Conservation (phyloP, 177 flowering plant species). For the Vitis hybrid region DNA sequence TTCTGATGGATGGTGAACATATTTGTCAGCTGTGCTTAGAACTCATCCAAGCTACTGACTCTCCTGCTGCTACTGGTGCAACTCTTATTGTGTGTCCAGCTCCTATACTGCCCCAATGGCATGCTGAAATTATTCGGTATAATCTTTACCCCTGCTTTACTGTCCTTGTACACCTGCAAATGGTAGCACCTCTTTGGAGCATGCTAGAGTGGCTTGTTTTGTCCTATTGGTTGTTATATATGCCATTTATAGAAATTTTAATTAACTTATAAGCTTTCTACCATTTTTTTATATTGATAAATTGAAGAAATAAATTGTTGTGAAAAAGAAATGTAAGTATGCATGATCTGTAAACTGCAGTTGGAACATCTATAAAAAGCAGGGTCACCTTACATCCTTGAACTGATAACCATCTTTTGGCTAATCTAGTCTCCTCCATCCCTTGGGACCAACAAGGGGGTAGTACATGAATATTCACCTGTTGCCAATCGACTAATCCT, state of each 20-base stretch:
- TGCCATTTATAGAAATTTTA: neutral
- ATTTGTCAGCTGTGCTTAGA: slow-evolving; percentile 69
- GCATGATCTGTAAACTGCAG: too few species aligned
- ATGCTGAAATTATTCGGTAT: slow-evolving; percentile 84
- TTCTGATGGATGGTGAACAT: slow-evolving; percentile 53
- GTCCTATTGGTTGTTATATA: neutral
- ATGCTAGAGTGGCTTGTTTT: neutral
- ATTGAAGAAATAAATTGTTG: too few species aligned
- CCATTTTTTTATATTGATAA: too few species aligned
- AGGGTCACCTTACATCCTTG: too few species aligned
- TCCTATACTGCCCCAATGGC: slow-evolving; percentile 93
- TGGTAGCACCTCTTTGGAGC: neutral
- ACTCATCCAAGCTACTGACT: slow-evolving; percentile 63
- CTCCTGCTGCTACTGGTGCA: slow-evolving; percentile 70
- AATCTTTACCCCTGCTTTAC: slow-evolving; percentile 8
- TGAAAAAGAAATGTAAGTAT: too few species aligned
- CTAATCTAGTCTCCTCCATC: too few species aligned
- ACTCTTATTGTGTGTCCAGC: slow-evolving; percentile 95
- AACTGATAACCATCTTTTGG: too few species aligned
- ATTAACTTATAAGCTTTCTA: too few species aligned
- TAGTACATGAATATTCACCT: too few species aligned
- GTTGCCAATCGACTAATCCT: too few species aligned
- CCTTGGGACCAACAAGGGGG: too few species aligned
- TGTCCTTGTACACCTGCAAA: neutral
- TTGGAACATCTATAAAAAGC: too few species aligned